Conservation (phyloP, 352 stramenopile genomes). For the Phytophthora pinifolia region DNA sequence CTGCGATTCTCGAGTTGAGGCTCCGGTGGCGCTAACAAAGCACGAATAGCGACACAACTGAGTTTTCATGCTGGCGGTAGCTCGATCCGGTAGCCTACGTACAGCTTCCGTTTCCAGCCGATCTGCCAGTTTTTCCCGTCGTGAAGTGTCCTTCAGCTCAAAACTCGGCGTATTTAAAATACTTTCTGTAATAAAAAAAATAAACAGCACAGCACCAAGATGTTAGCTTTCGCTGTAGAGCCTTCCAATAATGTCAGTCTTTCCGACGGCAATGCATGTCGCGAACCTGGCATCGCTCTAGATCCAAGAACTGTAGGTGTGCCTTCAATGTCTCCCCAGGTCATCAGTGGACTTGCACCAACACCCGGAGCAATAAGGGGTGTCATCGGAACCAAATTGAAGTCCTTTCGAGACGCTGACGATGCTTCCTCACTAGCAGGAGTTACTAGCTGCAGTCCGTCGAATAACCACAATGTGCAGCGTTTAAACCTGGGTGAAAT, state of each 20-base stretch:
- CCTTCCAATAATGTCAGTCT: too few species aligned
- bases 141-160: constrained; percentile 61
- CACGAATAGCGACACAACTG: neutral
- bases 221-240: neutral
- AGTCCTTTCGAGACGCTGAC: constrained; percentile 26
- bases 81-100: constrained; percentile 3
- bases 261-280: neutral
- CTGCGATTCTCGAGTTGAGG: constrained; percentile 16
- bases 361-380: constrained; percentile 70
- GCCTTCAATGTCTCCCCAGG: constrained; percentile 82
- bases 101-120: constrained; percentile 63
- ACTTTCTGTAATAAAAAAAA: constrained; percentile 26
- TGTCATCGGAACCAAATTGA: constrained; percentile 76
- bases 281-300: constrained; percentile 41
- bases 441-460: constrained; percentile 1
- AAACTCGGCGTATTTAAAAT: constrained; percentile 54
- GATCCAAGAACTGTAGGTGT: constrained; percentile 65
- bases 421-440: constrained; percentile 1
- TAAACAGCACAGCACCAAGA: constrained; percentile 2
- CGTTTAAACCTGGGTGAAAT: neutral
- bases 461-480: neutral
- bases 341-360: constrained; percentile 80
- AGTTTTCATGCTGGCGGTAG: too few species aligned
- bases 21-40: constrained; percentile 27
- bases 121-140: constrained; percentile 64